Conservation (phyloP, 371 early-diverging fungal genomes). For the Paraphysoderma sedebokerense region DNA sequence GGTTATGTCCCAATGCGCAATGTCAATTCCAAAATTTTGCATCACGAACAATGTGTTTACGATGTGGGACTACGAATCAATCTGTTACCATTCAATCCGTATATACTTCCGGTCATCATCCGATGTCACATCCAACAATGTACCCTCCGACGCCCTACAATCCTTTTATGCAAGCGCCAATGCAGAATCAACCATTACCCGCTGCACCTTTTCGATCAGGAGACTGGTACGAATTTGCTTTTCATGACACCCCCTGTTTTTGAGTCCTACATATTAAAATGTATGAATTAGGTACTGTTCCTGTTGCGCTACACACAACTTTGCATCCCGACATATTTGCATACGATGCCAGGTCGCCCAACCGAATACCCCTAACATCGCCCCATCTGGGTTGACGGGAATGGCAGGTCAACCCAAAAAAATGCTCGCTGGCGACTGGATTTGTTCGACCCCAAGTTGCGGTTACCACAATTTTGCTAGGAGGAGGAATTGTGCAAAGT, state of each 20-base stretch:
- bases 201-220: constrained; percentile 32
- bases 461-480: too few relatives aligned
- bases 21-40: constrained; percentile 66
- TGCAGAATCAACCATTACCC: neutral
- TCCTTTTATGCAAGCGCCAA: neutral
- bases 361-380: too few relatives aligned
- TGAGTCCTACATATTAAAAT: neutral
- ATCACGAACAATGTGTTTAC: constrained; percentile 35
- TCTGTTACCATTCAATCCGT: too few relatives aligned
- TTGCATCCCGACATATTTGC: constrained; percentile 46
- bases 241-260: neutral
- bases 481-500: too few relatives aligned
- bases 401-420: too few relatives aligned
- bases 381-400: too few relatives aligned
- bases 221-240: constrained; percentile 34
- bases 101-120: too few relatives aligned
- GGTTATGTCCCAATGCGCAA: constrained; percentile 48
- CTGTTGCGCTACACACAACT: constrained; percentile 41
- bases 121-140: too few relatives aligned
- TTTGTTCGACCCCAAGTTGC: too few relatives aligned
- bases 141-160: too few relatives aligned
- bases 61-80: constrained; percentile 35
- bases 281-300: constrained; percentile 2
- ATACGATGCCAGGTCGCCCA: constrained; percentile 28
- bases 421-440: too few relatives aligned